Base-by-base conservation (phyloP, 768 basidiomycete genomes). In the Leccinum rimulosum region DNA sequence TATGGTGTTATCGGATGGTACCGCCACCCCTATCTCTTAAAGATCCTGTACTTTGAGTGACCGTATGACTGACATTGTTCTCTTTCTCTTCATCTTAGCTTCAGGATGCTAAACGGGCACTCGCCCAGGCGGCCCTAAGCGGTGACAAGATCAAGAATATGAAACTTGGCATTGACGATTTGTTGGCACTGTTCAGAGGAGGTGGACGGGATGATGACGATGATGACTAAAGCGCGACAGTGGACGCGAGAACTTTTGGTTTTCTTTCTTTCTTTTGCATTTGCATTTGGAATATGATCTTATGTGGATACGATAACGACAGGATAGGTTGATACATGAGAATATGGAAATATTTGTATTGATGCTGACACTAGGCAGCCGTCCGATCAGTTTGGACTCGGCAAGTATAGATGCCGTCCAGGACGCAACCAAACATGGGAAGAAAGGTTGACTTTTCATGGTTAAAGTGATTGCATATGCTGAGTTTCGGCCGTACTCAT, bases 41-140 rank as follows among this genome's bases (percentile, higher is more conserved):
- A 45, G 43, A 49, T n/a, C 8, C 45, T 9, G 10, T n/a, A 3
- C 48, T 43, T 28, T 30, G 5, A 30, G 31, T 22, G 45, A 47
- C 25, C 25, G 25, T 47, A 6, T 36, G 38, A 38, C 58, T 69
- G 31, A 66, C 31, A 4, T 48, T 49, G 22, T 2, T 50, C 0
- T 10, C 12, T 47, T 38, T 35, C 11, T 0, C 10, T 8, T 25
- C 30, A 7, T 33, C 2, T 38, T 63, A 91, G 84, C 81, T 98
- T n/a, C 96, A 98, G 71, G 86, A 91, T n/a, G 83, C 86, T 72
- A 98, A 98, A 77, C 84, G 95, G 5, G 86, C 84, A 51, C 80
- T 98, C 1, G 85, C 95, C 2, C 80, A 80, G 27, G 93, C 94
- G 1, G 93, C 94, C 0, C 74, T 98, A 58, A 88, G 91, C 33